Conservation (phyloP, 768 basidiomycete genomes). For the Infundibulicybe gibba region DNA sequence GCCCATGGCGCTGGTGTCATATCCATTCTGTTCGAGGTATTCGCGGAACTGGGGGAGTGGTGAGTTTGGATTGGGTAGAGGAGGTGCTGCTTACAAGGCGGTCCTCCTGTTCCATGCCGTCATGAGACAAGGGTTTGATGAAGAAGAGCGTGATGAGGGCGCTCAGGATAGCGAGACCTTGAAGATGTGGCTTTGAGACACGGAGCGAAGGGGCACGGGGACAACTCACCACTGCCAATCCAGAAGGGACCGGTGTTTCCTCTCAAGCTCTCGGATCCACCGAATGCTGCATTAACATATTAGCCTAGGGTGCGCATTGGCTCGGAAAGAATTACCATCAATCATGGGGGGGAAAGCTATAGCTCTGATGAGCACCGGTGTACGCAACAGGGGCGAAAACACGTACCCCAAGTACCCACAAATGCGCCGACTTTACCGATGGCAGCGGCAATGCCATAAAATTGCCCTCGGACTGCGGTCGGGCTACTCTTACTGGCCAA, state of each 20-base stretch:
- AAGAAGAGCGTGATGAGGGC: constrained; percentile 71
- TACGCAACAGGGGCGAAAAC: too few relatives aligned
- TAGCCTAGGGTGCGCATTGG: too few relatives aligned
- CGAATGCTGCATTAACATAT: constrained; percentile 47
- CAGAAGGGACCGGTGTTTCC: constrained; percentile 88
- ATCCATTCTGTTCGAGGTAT: constrained; percentile 78
- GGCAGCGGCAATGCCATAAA: constrained; percentile 84
- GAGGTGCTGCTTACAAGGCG: constrained; percentile 36
- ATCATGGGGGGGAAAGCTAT: constrained; percentile 69
- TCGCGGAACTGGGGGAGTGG: constrained; percentile 58
- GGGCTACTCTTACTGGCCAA: constrained; percentile 84
- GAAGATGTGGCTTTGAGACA: constrained; percentile 8
- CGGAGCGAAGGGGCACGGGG: not conserved
- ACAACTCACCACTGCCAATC: constrained; percentile 63
- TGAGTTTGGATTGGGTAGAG: not conserved
- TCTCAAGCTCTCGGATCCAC: constrained; percentile 42
- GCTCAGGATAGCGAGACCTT: constrained; percentile 71
- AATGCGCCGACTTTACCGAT: constrained; percentile 85
- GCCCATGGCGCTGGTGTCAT: constrained; percentile 76
- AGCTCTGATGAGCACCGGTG: not conserved
- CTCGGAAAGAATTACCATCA: constrained; percentile 31
- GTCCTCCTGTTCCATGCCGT: constrained; percentile 82
- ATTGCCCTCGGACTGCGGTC: constrained; percentile 82
- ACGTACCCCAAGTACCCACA: constrained; percentile 74
- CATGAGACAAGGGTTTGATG: constrained; percentile 68